phyloP scores from a whole-genome alignment of 768 basidiomycete genomes.

The Hydnomerulius pinastri region DNA sequence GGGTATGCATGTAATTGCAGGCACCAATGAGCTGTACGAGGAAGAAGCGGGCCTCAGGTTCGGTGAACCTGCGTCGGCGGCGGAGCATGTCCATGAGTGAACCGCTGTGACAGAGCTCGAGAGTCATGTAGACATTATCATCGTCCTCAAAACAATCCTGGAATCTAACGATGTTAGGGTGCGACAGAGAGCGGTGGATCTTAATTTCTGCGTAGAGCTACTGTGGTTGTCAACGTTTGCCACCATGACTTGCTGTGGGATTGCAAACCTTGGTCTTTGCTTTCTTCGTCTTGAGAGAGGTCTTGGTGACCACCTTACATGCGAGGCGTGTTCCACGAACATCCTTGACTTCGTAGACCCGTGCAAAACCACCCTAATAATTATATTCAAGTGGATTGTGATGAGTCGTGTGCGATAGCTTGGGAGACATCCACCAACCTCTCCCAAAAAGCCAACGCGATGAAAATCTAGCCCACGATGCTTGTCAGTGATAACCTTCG shows the following conservation, averaged over 20 bases:
- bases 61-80: conserved; percentile 82
- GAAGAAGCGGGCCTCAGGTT: conserved; percentile 91
- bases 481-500: conserved; percentile 72
- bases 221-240: conserved; percentile 4
- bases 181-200: conserved; percentile 87
- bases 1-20: conserved; percentile 95
- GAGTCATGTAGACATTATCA: conserved; percentile 95
- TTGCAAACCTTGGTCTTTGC: conserved; percentile 88
- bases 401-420: background rate
- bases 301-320: conserved; percentile 94
- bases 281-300: conserved; percentile 91
- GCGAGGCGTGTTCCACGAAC: conserved; percentile 63
- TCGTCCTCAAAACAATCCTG: conserved; percentile 94
- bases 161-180: conserved; percentile 92
- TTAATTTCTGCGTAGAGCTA: conserved; percentile 99
- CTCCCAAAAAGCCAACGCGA: conserved; percentile 84
- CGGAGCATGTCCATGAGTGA: conserved; percentile 91
- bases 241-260: background rate
- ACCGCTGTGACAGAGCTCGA: conserved; percentile 90
- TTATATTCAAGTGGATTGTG: background rate
- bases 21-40: conserved; percentile 94
- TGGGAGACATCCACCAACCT: conserved; percentile 49
- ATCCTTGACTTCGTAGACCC: conserved; percentile 94
- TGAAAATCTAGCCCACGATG: conserved; percentile 55
- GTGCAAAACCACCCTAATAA: conserved; percentile 84